Evolutionary conservation across 129 eudicot genomes (phyloP).

Genomic region (Artemisia tridentata): DNA sequence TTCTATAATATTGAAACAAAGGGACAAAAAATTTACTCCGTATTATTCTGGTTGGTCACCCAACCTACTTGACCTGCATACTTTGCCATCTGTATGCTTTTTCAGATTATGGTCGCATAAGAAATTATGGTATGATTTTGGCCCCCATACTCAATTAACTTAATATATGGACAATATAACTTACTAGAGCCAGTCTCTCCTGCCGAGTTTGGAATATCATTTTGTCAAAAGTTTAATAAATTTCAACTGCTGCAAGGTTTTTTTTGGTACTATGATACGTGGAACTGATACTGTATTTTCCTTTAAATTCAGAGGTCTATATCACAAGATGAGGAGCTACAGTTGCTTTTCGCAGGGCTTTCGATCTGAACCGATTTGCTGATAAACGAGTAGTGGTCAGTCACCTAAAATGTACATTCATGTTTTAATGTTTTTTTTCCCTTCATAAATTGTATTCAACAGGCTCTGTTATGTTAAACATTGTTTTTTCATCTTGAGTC

Average conservation of each 20-base stretch:
- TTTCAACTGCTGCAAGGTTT: background rate
- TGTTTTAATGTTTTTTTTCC: background rate
- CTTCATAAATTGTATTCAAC: too few species aligned
- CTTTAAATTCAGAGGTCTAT: conserved; percentile 51
- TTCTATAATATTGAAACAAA: too few species aligned
- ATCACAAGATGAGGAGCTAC: conserved; percentile 81
- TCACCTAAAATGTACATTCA: conserved; percentile 5
- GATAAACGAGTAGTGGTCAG: conserved; percentile 14
- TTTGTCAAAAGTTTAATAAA: background rate
- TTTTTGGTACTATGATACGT: background rate
- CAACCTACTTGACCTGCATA: too few species aligned
- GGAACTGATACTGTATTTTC: conserved; percentile 7
- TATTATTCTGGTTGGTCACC: too few species aligned
- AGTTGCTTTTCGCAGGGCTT: conserved; percentile 79
- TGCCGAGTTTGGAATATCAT: background rate
- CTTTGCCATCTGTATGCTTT: too few species aligned
- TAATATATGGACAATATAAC: too few species aligned
- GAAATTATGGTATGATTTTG: too few species aligned
- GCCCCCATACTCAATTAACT: too few species aligned
- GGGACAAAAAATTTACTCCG: too few species aligned
- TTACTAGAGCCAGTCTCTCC: too few species aligned
- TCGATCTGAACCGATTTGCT: conserved; percentile 44
- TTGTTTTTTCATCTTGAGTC: background rate
- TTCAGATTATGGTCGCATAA: too few species aligned
- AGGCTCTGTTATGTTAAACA: background rate